A percentile compares a stretch with the other conserved stretches of the same genome.
Evolutionary conservation across 2,329 filamentous ascomycete genomes (phyloP).

Genomic region (Cladosporium colombiae): DNA sequence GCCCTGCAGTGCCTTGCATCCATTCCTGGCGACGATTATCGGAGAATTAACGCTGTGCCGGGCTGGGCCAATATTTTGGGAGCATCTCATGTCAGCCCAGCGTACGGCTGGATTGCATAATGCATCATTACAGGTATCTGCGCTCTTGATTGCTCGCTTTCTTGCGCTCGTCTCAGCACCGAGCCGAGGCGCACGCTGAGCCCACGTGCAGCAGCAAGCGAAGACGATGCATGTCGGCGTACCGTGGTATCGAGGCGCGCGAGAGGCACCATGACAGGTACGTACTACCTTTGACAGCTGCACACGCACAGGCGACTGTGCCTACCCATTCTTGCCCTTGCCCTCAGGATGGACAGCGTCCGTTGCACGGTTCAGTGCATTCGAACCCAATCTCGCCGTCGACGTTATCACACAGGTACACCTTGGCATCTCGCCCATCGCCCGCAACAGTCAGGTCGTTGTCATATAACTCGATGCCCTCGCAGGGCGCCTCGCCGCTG

Average conservation of each 20-base stretch:
- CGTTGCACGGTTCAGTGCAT: constrained; percentile 19
- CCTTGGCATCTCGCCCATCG: constrained; percentile 18
- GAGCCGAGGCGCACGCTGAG: constrained; percentile 3
- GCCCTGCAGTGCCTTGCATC: constrained; percentile 14
- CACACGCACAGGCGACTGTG: constrained; percentile 9
- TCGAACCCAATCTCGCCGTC: constrained; percentile 19
- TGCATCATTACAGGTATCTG: neutral
- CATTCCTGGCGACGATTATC: constrained; percentile 20
- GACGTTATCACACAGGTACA: constrained; percentile 20
- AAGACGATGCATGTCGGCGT: neutral
- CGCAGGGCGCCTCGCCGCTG: constrained; percentile 32
- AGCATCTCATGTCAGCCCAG: constrained; percentile 13
- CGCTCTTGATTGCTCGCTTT: neutral
- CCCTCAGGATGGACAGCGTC: constrained; percentile 14
- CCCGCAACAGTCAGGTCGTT: constrained; percentile 21
- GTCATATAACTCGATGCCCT: constrained; percentile 23
- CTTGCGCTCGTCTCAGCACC: neutral
- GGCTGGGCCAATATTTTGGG: constrained; percentile 6
- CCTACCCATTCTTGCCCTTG: neutral
- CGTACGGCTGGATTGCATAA: constrained; percentile 6
- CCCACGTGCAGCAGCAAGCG: neutral
- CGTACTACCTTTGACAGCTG: constrained; percentile 17
- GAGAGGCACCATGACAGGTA: constrained; percentile 2
- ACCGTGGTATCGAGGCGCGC: constrained; percentile 3
- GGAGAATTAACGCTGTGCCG: constrained; percentile 20